Base-by-base conservation (phyloP, 2,329 filamentous ascomycete genomes). In the Chaetomiaceae sp. region DNA sequence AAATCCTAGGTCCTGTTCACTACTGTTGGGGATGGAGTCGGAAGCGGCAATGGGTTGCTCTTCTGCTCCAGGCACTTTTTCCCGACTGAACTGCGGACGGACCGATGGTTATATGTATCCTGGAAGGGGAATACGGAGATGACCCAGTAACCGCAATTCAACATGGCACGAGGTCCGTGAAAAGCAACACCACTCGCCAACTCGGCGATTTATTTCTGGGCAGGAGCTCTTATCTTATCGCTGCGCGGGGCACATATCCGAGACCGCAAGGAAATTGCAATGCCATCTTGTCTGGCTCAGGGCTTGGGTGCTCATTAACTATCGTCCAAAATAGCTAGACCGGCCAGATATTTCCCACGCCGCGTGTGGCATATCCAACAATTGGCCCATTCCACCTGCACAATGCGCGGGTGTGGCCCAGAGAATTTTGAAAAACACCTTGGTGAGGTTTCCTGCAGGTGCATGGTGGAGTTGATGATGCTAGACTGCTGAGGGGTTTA, bases 141-240 rank as follows among this genome's bases (percentile, higher is more conserved):
- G 25, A 7, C 6, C 10, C 25, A 27, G 25, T 6, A 27, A 27
- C 25, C 9, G 25, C n/a, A 19, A 19, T 23, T 27, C 30, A 40
- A 27, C 7, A 40, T 44, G 14, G 44, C 41, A 44, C 44, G 39
- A 48, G 50, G 39, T 44, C 25, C 21, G 3, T 16, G 20, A 30
- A 44, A 48, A 46, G 34, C 34, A 51, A 25, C 35, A 45, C 34
- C 40, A 43, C 25, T 25, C 10, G 25, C 6, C 10, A 6, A 10
- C 25, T 33, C 10, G 7, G 7, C 7, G 30, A n/a, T 12, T 7
- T 5, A 5, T 13, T 20, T 20, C 33, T 40, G 33, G 49, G 44
- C 30, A 51, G 48, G 42, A 59, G 57, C 58, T 60, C 61, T 65
- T 64, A 65, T 65, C 63, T 64, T 64, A 64, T 65, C 62, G 53